Conservation (phyloP, 2,329 filamentous ascomycete genomes). For the Diaporthe batatas region DNA sequence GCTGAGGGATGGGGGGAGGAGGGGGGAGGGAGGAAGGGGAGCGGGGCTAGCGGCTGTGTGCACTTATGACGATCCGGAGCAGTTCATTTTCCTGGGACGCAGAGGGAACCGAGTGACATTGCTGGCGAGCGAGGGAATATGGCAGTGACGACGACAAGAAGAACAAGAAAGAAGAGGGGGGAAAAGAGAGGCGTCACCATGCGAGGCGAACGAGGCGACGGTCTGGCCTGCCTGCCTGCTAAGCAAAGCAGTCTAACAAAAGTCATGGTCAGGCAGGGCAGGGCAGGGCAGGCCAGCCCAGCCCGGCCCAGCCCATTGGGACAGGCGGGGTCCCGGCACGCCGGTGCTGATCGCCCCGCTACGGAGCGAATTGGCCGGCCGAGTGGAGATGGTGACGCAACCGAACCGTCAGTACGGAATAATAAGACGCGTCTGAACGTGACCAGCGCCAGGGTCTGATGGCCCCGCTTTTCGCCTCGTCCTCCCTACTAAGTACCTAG, state of each 20-base stretch:
- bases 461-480: slow-evolving; percentile 11
- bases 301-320: slow-evolving; percentile 1
- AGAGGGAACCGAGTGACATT: neutral
- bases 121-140: neutral
- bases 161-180: neutral
- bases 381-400: slow-evolving; percentile 33
- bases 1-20: no score
- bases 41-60: neutral
- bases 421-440: no score
- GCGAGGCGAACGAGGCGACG: slow-evolving; percentile 10
- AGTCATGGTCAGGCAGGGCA: neutral
- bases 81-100: slow-evolving; percentile 34
- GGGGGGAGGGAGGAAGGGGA: neutral
- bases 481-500: no score
- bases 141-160: neutral
- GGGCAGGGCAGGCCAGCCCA: slow-evolving; percentile 2
- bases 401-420: neutral
- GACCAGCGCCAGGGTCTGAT: no score
- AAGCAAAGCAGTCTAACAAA: neutral
- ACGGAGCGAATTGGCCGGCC: slow-evolving; percentile 15
- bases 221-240: no score
- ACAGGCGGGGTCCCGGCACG: neutral
- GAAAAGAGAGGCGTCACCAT: neutral
- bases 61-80: slow-evolving; percentile 29
- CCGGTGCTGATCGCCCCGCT: slow-evolving; percentile 19